Conservation (phyloP, 2,329 filamentous ascomycete genomes). For the Pseudogymnoascus sp. region DNA sequence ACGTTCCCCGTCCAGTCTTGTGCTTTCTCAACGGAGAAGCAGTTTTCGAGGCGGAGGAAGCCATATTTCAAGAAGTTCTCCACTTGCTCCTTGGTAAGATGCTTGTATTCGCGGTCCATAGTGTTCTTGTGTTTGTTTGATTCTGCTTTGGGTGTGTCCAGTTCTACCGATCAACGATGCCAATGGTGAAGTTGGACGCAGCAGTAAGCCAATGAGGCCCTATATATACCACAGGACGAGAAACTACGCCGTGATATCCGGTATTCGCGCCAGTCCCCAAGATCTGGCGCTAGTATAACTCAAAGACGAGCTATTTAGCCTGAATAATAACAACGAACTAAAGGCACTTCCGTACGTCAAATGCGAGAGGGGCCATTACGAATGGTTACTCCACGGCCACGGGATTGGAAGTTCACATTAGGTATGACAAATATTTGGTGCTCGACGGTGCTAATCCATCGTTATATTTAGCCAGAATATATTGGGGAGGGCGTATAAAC, state of each 20-base stretch:
- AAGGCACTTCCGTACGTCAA: neutral
- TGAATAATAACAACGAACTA: neutral
- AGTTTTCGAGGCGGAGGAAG: slow-evolving; percentile 44
- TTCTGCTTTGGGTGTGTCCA: neutral
- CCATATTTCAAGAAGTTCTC: slow-evolving; percentile 48
- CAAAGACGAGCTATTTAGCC: neutral
- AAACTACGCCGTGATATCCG: neutral
- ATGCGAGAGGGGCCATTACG: neutral
- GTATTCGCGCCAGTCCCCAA: neutral
- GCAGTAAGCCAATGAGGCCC: neutral
- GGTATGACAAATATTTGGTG: neutral
- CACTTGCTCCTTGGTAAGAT: slow-evolving; percentile 38
- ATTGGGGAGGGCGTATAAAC: neutral
- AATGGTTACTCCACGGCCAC: neutral
- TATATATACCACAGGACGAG: neutral
- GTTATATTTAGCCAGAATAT: neutral
- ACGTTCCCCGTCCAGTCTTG: slow-evolving; percentile 40
- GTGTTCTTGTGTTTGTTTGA: neutral
- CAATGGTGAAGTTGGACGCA: neutral
- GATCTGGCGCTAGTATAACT: neutral
- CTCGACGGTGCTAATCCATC: neutral
- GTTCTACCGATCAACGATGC: neutral
- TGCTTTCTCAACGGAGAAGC: slow-evolving; percentile 42
- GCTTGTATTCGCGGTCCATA: neutral
- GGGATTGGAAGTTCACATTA: neutral